Base-by-base conservation (phyloP, 345 rosid species). In the Turnera subulata region DNA sequence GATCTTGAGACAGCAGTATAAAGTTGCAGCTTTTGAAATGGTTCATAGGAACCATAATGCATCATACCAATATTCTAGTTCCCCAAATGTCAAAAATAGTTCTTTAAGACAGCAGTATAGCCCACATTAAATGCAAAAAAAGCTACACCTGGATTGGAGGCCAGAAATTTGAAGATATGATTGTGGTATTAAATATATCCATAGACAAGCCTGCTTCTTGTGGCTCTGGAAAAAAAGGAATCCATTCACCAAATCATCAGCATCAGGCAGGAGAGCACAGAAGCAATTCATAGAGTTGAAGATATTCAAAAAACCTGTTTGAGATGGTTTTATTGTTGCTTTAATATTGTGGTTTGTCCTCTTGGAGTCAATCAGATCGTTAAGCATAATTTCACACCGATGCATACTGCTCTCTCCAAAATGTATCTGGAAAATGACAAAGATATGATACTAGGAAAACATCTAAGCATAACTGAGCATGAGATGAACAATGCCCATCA, bases 341-440 rank as follows among this genome's bases (percentile, higher is more conserved):
- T 87, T 93, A 50, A 93, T 82, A 71, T 82, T 89, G 45, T 86
- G 77, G 75, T 85, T 89, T 52, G 84, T 89, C 81, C 96, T 93
- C 77, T 93, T 93, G 38, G 99, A 93, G 78, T 87, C 94, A 72
- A 86, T 93, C 63, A 93, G 71, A 76, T 93, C 99, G 66, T 89
- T 93, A 55, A 93, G 80, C 99, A 93, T 93, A 43, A 93, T 93
- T 82, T 93, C 99, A 68, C 99, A 93, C 76, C 80, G 87, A 60
- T 89, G 96, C 97, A 89, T 89, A 76, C 95, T 87, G 21, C 80
- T 83, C 69, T 93, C 97, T 70, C 99, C 99, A 80, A 89, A 93
- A 80, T 87, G 97, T 67, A 89, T 85, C 99, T 93, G 54, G 56
- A 75, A 56, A 72, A 33, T 18, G 57, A 24, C 11, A 14, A 35